Evolutionary conservation across 768 basidiomycete genomes (phyloP), one percentile per base, ranked within the genome.

Genomic region (Rhodotorula kratochvilovae): DNA sequence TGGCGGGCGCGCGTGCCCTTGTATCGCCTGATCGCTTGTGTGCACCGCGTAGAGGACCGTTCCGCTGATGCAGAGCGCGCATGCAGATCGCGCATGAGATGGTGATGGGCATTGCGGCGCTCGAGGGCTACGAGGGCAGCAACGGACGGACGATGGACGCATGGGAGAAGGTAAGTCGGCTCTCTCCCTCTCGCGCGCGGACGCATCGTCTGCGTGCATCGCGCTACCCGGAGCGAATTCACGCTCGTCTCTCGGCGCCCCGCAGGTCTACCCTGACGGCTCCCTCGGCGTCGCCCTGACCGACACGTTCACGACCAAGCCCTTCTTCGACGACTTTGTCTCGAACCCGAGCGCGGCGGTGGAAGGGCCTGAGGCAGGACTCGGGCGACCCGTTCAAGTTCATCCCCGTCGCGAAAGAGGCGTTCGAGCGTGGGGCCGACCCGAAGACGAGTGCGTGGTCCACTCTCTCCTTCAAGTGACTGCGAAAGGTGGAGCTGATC

Each of bases 291-390:
- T 91, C 68, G 92, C 93, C 29, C 82, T 97, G 45, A 96, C 96
- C 23, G 96, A 99, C 81, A 99, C 96, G 0, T 98, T 96, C 81
- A 90, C 93, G 12, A 91, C 90, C 3, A 81, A 85, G 43, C 87
- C 86, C 0, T 98, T 97, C 82, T 93, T 92, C 83, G 84, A 86
- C 81, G 88, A 89, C 74, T 87, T 90, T 54, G 74, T 71, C 17
- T 55, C 78, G 19, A 68, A 81, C 74, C 84, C 85, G 2, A 4
- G 90, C 89, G 0, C 78, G 81, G 17, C 84, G 85, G 53, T 98
- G 95, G 95, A 81, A 83, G 11, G 89, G 89, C 0, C 82, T 99
- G 21, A 86, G 95, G 29, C 96, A 99, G 78, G 96, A 99, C 79
- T 93, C 91, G 2, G 96, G 96, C 7, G 88, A 95, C 77, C 92